A percentile compares a stretch with the other conserved stretches of the same genome.
Evolutionary conservation across 2,329 filamentous ascomycete species (phyloP).

Genomic region (Dactylellina leptospora): DNA sequence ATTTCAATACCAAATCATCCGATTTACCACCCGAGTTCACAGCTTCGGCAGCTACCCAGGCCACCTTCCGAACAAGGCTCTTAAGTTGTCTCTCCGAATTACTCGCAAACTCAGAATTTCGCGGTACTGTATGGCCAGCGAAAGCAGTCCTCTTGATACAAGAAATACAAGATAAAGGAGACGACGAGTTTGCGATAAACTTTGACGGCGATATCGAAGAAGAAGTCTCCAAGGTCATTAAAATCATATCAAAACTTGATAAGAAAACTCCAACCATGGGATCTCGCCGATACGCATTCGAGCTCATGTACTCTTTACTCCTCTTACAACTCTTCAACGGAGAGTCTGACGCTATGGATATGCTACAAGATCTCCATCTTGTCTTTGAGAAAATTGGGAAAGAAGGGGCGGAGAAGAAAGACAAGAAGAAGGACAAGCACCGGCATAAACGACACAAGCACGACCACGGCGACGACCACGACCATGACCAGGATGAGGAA

Average conservation of each 20-base stretch:
- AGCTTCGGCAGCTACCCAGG: constrained; percentile 52
- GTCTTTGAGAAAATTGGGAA: constrained; percentile 56
- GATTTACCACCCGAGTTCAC: constrained; percentile 13
- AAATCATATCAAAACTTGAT: constrained; percentile 44
- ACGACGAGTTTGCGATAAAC: constrained; percentile 16
- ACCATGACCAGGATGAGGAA: constrained; percentile 65
- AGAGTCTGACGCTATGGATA: constrained; percentile 77
- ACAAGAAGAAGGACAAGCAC: constrained; percentile 37
- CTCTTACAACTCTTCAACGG: constrained; percentile 90
- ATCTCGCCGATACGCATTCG: constrained; percentile 66
- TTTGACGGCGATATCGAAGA: constrained; percentile 49
- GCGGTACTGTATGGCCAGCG: constrained; percentile 28
- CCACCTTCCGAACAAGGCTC: constrained; percentile 55
- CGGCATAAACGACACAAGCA: constrained; percentile 37
- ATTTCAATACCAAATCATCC: constrained; percentile 53
- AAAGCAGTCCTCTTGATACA: constrained; percentile 35
- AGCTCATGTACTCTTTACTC: constrained; percentile 82
- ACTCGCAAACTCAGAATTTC: constrained; percentile 24
- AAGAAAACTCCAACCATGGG: constrained; percentile 21
- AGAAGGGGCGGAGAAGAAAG: constrained; percentile 27
- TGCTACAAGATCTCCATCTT: constrained; percentile 56
- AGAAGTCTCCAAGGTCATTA: constrained; percentile 55
- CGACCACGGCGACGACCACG: constrained; percentile 57
- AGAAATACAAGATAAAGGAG: constrained; percentile 18
- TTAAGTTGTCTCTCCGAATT: constrained; percentile 54